Conservation (phyloP, 2,329 filamentous ascomycete genomes). For the Bipolaris bicolor region DNA sequence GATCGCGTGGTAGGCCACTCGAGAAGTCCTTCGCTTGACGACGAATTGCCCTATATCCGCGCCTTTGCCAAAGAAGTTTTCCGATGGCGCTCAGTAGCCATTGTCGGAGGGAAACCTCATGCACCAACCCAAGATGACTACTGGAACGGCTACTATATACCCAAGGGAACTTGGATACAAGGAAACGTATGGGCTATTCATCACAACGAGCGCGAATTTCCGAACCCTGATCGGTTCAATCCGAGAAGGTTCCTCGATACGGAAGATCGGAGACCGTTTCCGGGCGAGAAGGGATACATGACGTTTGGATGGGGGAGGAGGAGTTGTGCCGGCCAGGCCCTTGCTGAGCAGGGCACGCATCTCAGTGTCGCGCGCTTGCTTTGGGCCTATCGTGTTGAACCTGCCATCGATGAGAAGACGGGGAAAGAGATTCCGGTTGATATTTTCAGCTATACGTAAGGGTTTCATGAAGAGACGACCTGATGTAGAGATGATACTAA, state of each 20-base stretch:
- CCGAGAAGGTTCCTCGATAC: conserved; percentile 16
- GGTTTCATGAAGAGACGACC: too few relatives aligned
- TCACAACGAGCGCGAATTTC: conserved; percentile 41
- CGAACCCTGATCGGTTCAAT: conserved; percentile 6
- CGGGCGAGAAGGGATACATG: conserved; percentile 58
- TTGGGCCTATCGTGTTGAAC: conserved; percentile 62
- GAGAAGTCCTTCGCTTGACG: conserved; percentile 42
- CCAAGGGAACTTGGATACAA: conserved; percentile 48
- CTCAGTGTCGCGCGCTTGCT: conserved; percentile 62
- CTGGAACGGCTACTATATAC: conserved; percentile 48
- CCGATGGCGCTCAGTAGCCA: conserved; percentile 41
- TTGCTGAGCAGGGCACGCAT: conserved; percentile 66
- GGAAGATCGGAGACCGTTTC: conserved; percentile 37
- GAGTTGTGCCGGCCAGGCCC: conserved; percentile 63
- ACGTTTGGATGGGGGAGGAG: conserved; percentile 62
- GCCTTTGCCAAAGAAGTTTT: conserved; percentile 45
- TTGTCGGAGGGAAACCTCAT: conserved; percentile 47
- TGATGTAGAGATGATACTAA: not conserved
- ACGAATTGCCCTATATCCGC: conserved; percentile 48
- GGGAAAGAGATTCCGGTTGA: conserved; percentile 61
- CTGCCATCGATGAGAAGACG: conserved; percentile 42
- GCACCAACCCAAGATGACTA: conserved; percentile 42
- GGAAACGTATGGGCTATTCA: conserved; percentile 52
- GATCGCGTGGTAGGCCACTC: conserved; percentile 39
- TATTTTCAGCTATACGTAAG: conserved; percentile 42